Conservation (phyloP, 2,329 filamentous ascomycete genomes). For the Talaromyces pinophilus region DNA sequence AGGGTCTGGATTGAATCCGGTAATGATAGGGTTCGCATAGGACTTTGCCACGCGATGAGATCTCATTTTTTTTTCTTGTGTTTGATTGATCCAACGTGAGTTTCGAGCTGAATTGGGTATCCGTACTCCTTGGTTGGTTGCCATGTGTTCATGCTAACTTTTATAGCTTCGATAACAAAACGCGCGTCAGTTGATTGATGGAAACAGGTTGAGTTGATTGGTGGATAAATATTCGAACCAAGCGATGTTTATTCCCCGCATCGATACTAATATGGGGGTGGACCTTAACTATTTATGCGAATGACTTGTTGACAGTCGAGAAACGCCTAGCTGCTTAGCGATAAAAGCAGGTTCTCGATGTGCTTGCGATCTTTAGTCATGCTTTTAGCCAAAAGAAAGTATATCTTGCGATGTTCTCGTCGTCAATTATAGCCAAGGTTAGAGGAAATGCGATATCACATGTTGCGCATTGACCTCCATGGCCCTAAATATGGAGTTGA, state of each 20-base stretch:
- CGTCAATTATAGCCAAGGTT: not conserved
- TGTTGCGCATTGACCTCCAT: not conserved
- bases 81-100: not conserved
- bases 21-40: conserved; percentile 46
- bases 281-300: not conserved
- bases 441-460: not conserved
- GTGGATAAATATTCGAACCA: conserved; percentile 8
- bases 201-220: not conserved
- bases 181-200: not conserved
- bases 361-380: not conserved
- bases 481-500: not conserved
- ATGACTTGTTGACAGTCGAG: not conserved
- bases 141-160: not conserved
- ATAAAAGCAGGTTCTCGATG: not conserved
- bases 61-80: not conserved
- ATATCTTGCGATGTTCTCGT: not conserved
- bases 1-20: conserved; percentile 51
- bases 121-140: not conserved
- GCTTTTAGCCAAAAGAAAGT: not conserved
- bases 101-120: not conserved
- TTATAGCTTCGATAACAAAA: not conserved
- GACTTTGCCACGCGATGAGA: not conserved
- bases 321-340: not conserved
- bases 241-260: not conserved
- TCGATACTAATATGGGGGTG: not conserved